A percentile compares a stretch with the other conserved stretches of the same genome.
These are phyloP conservation scores for Flaveria sonorensis DNA, from an alignment of 129 eudicot species.

Conservation along the genomic window DNA sequence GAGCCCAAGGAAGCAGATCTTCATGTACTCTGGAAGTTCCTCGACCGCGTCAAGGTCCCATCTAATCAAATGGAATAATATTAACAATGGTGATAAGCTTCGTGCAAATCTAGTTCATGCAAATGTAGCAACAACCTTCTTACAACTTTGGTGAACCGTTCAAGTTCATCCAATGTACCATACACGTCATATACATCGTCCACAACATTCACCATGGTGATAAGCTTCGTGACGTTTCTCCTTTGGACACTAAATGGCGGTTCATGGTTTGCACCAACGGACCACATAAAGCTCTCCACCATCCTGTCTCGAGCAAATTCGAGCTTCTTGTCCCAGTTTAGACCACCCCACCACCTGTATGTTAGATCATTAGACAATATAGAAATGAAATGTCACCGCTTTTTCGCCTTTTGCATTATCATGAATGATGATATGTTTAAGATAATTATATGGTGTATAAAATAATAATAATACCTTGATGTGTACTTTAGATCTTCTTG, in stretches of 20 bases:
- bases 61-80: slow-evolving; percentile 22
- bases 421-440: not conserved
- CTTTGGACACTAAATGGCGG: slow-evolving; percentile 32
- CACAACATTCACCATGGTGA: slow-evolving; percentile 20
- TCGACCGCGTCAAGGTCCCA: slow-evolving; percentile 59
- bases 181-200: slow-evolving; percentile 39
- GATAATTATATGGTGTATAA: not conserved
- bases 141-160: slow-evolving; percentile 38
- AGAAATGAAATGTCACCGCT: not conserved
- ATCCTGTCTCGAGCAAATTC: slow-evolving; percentile 46
- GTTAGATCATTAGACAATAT: not conserved
- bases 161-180: slow-evolving; percentile 45
- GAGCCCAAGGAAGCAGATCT: slow-evolving; percentile 53
- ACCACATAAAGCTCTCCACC: slow-evolving; percentile 35
- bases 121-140: slow-evolving; percentile 35
- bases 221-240: slow-evolving; percentile 28
- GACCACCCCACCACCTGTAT: slow-evolving; percentile 48
- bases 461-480: slow-evolving; percentile 31
- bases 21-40: slow-evolving; percentile 54
- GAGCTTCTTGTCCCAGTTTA: slow-evolving; percentile 30
- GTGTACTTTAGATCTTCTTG: slow-evolving; percentile 43
- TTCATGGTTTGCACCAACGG: slow-evolving; percentile 8
- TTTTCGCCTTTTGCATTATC: not conserved
- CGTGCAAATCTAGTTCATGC: not conserved
- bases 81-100: too few relatives aligned